These are phyloP conservation scores for Coemansia sp. DNA, from an alignment of 192 early-diverging fungal species.

Conservation along the genomic window DNA sequence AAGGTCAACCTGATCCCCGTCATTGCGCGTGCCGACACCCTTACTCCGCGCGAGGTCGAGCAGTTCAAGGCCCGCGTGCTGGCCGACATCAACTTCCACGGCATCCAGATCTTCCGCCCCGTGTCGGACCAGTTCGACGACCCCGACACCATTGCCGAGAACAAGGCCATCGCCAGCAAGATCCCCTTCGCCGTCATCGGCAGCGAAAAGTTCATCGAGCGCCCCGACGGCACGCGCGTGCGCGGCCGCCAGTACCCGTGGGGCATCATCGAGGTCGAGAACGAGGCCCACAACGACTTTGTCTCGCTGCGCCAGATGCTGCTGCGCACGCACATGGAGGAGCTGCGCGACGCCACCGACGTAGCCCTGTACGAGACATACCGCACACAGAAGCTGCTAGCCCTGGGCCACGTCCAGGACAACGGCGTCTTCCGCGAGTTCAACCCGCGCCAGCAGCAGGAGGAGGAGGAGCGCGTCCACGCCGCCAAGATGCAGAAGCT, in stretches of 20 bases:
- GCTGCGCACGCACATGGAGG: constrained; percentile 89
- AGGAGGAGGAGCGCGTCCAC: constrained; percentile 87
- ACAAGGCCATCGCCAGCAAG: constrained; percentile 73
- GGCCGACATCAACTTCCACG: constrained; percentile 70
- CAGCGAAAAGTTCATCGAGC: constrained; percentile 73
- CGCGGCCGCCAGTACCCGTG: constrained; percentile 88
- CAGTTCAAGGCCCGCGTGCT: constrained; percentile 82
- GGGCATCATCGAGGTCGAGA: constrained; percentile 94
- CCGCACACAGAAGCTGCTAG: constrained; percentile 87
- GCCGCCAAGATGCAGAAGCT: constrained; percentile 93
- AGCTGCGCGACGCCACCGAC: constrained; percentile 88
- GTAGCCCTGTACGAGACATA: constrained; percentile 89
- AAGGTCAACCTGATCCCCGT: constrained; percentile 94
- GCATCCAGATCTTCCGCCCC: constrained; percentile 80
- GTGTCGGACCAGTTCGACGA: constrained; percentile 78
- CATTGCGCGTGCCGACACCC: constrained; percentile 89
- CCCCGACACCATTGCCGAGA: constrained; percentile 71
- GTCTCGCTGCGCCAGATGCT: constrained; percentile 86
- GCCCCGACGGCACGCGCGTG: constrained; percentile 73
- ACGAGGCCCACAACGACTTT: constrained; percentile 95
- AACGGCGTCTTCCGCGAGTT: constrained; percentile 71
- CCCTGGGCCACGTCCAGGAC: constrained; percentile 78
- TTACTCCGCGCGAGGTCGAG: constrained; percentile 80
- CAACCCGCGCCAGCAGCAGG: constrained; percentile 71
- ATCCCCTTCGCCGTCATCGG: constrained; percentile 93